Evolutionary conservation across 2,329 filamentous ascomycete genomes (phyloP), one percentile per base, ranked within the genome.

Genomic region (Arthrobotrys sphaeroides): DNA sequence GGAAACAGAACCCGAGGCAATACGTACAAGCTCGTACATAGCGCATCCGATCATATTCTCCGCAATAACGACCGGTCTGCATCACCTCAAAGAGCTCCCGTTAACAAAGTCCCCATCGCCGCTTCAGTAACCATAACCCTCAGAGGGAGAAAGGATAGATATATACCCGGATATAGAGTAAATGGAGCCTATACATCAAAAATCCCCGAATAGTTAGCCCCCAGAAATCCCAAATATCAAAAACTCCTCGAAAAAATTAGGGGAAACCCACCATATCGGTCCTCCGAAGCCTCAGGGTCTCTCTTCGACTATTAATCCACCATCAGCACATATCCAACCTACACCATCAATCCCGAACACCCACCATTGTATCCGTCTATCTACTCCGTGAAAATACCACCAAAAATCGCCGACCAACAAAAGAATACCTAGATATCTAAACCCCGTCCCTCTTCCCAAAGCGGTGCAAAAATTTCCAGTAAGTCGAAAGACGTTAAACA

Each of bases 11-110:
- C 18, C 26, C 5, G 20, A 20, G n/a, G 28, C 18, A 31, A 26
- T 55, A 83, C 89, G 80, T 87, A 93, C 93, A 86, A 99, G 87
- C 86, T 99, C 95, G 89, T 98, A 97, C 95, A 99, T 99, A 84
- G 95, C 94, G 88, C 95, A 95, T 84, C 95, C 95, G 82, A 94
- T 93, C 94, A 99, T 97, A 84, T 97, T 90, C 86, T 98, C 94
- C 83, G 94, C 95, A 80, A 99, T 88, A 81, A 99, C 90, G 86
- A 99, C 95, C 82, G 95, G 95, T 79, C 92, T 90, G 78, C 31
- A 22, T 60, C n/a, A 74, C 62, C 76, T 59, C 57, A n/a, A 24
- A 26, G 31, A 13, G 49, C 73, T 55, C 74, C 60, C 49, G 33
- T 53, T 28, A 57, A 43, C 5, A 76, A 20, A 61, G 33, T 49